phyloP scores from a whole-genome alignment of 352 stramenopile genomes.

The Pythium coloratum region DNA sequence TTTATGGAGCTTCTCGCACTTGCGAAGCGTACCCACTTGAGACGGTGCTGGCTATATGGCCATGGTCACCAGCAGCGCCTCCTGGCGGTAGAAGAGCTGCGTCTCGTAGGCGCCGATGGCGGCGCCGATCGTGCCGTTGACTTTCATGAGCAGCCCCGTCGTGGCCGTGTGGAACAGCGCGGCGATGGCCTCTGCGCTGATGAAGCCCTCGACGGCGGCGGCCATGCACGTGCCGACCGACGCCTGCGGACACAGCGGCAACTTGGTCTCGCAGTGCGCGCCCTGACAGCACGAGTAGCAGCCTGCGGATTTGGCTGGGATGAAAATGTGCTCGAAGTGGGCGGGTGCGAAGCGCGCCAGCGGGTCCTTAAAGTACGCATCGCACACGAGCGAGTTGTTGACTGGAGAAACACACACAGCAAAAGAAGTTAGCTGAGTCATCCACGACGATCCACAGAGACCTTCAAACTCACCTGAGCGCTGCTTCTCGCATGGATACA shows the following conservation, averaged over 20 bases:
- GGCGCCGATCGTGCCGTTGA: constrained; percentile 75
- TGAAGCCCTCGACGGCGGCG: constrained; percentile 62
- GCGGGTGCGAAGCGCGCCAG: constrained; percentile 70
- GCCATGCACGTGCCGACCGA: constrained; percentile 62
- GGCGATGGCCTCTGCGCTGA: constrained; percentile 74
- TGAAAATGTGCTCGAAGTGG: constrained; percentile 66
- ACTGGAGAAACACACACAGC: constrained; percentile 16
- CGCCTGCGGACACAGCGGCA: constrained; percentile 60
- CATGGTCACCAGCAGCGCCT: constrained; percentile 70
- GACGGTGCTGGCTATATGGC: constrained; percentile 29
- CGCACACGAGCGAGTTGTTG: constrained; percentile 51
- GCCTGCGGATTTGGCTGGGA: constrained; percentile 58
- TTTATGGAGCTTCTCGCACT: background rate
- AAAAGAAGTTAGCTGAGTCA: background rate
- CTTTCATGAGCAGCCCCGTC: constrained; percentile 71
- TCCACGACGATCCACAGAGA: background rate
- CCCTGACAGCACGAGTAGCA: constrained; percentile 85
- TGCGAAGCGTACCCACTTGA: background rate
- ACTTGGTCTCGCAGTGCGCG: constrained; percentile 45
- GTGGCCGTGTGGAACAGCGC: constrained; percentile 73
- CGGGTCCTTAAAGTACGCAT: constrained; percentile 64
- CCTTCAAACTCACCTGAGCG: constrained; percentile 37
- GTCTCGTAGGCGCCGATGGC: constrained; percentile 70
- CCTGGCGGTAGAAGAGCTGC: constrained; percentile 69
- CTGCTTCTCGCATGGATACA: constrained; percentile 80